These are phyloP conservation scores for Entomortierella lignicola DNA, from an alignment of 192 early-diverging fungal genomes.

Conservation along the genomic window DNA sequence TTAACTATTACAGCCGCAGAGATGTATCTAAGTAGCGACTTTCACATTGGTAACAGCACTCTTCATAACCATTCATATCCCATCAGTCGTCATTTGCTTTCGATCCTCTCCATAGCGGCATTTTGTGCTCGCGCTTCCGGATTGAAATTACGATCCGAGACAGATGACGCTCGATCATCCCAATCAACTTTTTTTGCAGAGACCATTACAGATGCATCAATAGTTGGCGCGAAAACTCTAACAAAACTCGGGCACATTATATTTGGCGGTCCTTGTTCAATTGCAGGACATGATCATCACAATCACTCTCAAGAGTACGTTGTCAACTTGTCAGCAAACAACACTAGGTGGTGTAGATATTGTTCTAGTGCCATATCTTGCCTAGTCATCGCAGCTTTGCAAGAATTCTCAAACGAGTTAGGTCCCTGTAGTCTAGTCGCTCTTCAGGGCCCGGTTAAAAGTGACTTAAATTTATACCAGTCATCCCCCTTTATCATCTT, in stretches of 20 bases:
- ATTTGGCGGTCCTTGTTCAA: slow-evolving; percentile 34
- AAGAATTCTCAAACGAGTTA: slow-evolving; percentile 1
- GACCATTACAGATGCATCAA: background rate
- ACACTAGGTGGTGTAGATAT: slow-evolving; percentile 24
- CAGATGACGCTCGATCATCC: background rate
- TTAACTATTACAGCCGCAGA: slow-evolving; percentile 1
- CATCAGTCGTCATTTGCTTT: slow-evolving; percentile 2
- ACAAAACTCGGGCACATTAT: slow-evolving; percentile 42
- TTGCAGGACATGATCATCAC: slow-evolving; percentile 30
- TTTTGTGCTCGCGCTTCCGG: slow-evolving; percentile 36
- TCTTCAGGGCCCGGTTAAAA: slow-evolving; percentile 1
- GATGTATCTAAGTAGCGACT: slow-evolving; percentile 21
- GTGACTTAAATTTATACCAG: background rate
- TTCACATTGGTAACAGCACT: slow-evolving; percentile 35
- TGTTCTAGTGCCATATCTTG: slow-evolving; percentile 45
- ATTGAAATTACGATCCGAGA: background rate
- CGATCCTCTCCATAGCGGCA: slow-evolving; percentile 14
- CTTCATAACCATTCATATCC: slow-evolving; percentile 17
- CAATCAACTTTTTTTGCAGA: background rate
- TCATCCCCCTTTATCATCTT: background rate
- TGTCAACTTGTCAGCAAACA: background rate
- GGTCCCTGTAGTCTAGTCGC: background rate
- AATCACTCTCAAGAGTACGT: slow-evolving; percentile 10
- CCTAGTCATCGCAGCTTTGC: slow-evolving; percentile 21
- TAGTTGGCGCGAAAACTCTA: slow-evolving; percentile 18